These are phyloP conservation scores for Linum lewisii DNA, from an alignment of 345 rosid species.

Conservation along the genomic window DNA sequence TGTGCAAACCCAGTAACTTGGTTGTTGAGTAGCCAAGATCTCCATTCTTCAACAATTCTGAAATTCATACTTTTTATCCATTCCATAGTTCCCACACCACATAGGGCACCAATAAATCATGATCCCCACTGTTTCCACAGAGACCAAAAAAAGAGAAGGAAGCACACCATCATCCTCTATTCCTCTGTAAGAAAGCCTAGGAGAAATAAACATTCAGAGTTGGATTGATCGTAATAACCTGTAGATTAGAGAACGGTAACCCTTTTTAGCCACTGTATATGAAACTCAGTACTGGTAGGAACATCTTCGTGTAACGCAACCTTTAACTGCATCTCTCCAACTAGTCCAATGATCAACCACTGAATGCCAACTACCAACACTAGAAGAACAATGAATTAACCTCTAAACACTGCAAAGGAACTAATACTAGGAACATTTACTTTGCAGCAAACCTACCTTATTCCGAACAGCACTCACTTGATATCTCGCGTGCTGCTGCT, in stretches of 20 bases:
- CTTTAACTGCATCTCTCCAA: constrained; percentile 31
- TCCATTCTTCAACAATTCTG: constrained; percentile 16
- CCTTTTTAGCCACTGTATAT: constrained; percentile 29
- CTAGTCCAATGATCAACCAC: too few species aligned
- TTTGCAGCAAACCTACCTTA: too few species aligned
- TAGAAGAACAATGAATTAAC: too few species aligned
- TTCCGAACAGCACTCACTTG: too few species aligned
- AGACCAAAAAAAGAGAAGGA: neutral
- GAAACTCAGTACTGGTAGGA: constrained; percentile 22
- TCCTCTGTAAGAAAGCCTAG: neutral
- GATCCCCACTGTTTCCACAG: constrained; percentile 28
- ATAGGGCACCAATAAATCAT: constrained; percentile 21
- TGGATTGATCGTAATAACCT: constrained; percentile 16
- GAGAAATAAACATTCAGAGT: neutral
- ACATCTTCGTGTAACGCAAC: constrained; percentile 20
- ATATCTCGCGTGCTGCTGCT: too few species aligned
- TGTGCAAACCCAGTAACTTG: constrained; percentile 24
- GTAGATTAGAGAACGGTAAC: constrained; percentile 38
- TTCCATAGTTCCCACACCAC: constrained; percentile 18
- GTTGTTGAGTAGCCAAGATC: constrained; percentile 22
- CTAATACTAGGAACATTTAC: too few species aligned
- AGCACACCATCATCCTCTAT: neutral
- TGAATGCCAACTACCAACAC: too few species aligned
- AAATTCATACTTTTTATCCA: constrained; percentile 26
- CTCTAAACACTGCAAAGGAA: too few species aligned